Evolutionary conservation across 2,329 filamentous ascomycete species (phyloP).

Genomic region (Colletotrichum eleusines): DNA sequence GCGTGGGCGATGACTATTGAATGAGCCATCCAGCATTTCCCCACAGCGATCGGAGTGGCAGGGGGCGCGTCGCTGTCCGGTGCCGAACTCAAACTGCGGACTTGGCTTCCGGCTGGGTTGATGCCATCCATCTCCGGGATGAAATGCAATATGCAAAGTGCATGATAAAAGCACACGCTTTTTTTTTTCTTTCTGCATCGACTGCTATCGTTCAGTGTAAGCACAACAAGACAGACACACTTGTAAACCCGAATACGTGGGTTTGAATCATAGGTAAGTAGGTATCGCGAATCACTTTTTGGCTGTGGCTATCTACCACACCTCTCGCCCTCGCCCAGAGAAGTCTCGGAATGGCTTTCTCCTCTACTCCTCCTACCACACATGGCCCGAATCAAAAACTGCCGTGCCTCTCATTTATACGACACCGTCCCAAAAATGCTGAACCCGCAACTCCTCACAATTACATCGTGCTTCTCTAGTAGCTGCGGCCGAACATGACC

Average conservation of each 20-base stretch:
- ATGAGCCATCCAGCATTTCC: slow-evolving; percentile 30
- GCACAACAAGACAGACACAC: not conserved
- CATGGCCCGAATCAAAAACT: slow-evolving; percentile 34
- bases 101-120: not conserved
- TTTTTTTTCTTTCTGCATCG: not conserved
- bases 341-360: slow-evolving; percentile 2
- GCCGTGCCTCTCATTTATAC: slow-evolving; percentile 32
- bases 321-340: not conserved
- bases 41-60: slow-evolving; percentile 16
- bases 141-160: not conserved
- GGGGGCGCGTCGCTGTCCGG: not conserved
- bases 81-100: slow-evolving; percentile 18
- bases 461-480: slow-evolving; percentile 53
- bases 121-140: not conserved
- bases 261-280: slow-evolving; percentile 29
- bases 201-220: not conserved
- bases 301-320: slow-evolving; percentile 18
- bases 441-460: slow-evolving; percentile 37
- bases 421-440: slow-evolving; percentile 36
- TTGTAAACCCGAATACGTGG: not conserved
- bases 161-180: not conserved
- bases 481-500: slow-evolving; percentile 90
- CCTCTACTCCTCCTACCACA: slow-evolving; percentile 31
- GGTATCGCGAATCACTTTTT: slow-evolving; percentile 41
- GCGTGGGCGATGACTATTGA: slow-evolving; percentile 23